Conservation (phyloP, 108 stramenopile species). For the Asterionellopsis glacialis region DNA sequence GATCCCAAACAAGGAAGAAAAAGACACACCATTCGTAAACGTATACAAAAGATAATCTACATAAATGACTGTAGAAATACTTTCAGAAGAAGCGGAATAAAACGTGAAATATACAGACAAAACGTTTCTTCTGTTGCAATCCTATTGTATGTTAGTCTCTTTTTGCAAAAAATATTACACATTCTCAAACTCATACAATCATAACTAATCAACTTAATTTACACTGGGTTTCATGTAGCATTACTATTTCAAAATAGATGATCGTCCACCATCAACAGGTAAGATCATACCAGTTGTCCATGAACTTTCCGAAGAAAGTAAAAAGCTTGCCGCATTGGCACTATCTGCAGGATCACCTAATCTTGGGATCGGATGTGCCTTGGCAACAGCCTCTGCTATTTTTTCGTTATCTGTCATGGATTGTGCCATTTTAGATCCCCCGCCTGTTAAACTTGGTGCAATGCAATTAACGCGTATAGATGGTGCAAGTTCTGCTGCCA, state of each 20-base stretch:
- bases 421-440: conserved; percentile 45
- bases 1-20: conserved; percentile 41
- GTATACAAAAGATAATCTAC: too few relatives aligned
- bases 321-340: conserved; percentile 17
- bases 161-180: too few relatives aligned
- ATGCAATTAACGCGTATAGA: conserved; percentile 47
- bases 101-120: too few relatives aligned
- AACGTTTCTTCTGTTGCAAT: too few relatives aligned
- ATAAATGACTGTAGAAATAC: too few relatives aligned
- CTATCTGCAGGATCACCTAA: conserved; percentile 21
- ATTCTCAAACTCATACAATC: too few relatives aligned
- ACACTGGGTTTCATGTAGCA: too few relatives aligned
- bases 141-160: too few relatives aligned
- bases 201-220: too few relatives aligned
- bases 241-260: too few relatives aligned
- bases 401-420: conserved; percentile 50
- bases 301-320: conserved; percentile 15
- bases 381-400: conserved; percentile 16
- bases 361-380: conserved; percentile 14
- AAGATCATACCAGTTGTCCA: conserved; percentile 10
- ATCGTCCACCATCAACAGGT: conserved; percentile 6
- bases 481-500: conserved; percentile 55
- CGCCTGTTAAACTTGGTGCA: conserved; percentile 53
- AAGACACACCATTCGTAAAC: too few relatives aligned
- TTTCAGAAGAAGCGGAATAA: too few relatives aligned